Evolutionary conservation across 805 yeast genomes (phyloP).

Genomic region (Torulaspora microellipsoides): DNA sequence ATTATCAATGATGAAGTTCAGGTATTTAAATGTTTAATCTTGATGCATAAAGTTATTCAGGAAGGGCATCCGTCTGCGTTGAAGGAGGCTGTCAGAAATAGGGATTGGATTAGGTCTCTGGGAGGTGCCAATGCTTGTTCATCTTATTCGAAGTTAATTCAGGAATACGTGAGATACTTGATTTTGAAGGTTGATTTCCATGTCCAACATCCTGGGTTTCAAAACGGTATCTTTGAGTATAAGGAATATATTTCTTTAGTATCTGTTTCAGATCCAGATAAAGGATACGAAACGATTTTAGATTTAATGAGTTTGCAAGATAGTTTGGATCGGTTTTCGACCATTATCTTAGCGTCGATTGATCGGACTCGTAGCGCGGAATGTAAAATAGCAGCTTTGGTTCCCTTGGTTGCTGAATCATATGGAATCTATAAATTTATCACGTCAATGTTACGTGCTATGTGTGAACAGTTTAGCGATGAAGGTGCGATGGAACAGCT

Average conservation of each 20-base stretch:
- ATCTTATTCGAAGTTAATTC: conserved; percentile 66
- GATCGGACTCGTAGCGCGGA: conserved; percentile 53
- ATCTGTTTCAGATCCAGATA: conserved; percentile 88
- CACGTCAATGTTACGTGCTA: conserved; percentile 85
- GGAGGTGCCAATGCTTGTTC: conserved; percentile 50
- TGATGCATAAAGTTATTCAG: conserved; percentile 88
- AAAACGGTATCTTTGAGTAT: conserved; percentile 89
- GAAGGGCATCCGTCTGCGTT: conserved; percentile 92
- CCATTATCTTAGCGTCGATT: conserved; percentile 68
- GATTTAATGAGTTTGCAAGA: conserved; percentile 87
- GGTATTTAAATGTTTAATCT: conserved; percentile 77
- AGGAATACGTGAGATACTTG: conserved; percentile 68
- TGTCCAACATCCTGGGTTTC: conserved; percentile 74
- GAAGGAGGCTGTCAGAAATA: conserved; percentile 72
- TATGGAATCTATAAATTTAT: conserved; percentile 89
- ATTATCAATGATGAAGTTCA: conserved; percentile 74
- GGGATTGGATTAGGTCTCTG: conserved; percentile 72
- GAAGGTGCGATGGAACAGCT: conserved; percentile 76
- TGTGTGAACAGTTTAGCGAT: conserved; percentile 62
- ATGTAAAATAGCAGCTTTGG: conserved; percentile 79
- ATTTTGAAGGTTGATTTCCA: conserved; percentile 78
- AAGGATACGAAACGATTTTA: conserved; percentile 84
- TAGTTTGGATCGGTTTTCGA: conserved; percentile 70
- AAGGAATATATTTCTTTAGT: conserved; percentile 88
- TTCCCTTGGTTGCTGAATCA: conserved; percentile 85